Evolutionary conservation across 2,329 filamentous ascomycete species (phyloP), one percentile per base, ranked within the genome.

Genomic region (Penicillium rolfsii): DNA sequence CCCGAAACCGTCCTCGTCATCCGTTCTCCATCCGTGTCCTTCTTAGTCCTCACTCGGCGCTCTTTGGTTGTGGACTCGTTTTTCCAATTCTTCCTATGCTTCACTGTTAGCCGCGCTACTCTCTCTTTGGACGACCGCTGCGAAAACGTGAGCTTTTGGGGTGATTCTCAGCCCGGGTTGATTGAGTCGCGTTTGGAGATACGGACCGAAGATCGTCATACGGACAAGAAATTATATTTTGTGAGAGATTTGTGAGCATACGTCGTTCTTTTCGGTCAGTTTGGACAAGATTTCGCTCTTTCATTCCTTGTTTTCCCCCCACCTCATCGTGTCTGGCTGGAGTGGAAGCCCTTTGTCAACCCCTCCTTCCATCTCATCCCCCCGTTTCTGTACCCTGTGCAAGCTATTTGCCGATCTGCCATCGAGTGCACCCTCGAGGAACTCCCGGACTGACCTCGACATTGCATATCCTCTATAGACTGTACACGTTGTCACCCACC

Each of bases 1-100:
- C 73, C 73, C 70, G 67, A 26, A 35, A 7, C 41, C 74, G 65
- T 73, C 72, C 70, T 71, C 65, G 56, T 67, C 66, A 70, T 65
- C 67, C 59, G 19, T 67, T 59, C 60, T 26, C 40, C 26, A 30
- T 57, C 64, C 64, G 67, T 64, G 64, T 63, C 57, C 55, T 66
- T 64, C 65, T 61, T 61, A 65, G 60, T 62, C 53, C 60, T 60
- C 63, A 58, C 60, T 70, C 64, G 57, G 66, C 62, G 56, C 66
- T 62, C 59, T 58, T 67, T 63, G 52, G 55, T 60, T 60, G 58
- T 61, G 56, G 52, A 55, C 52, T 57, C 26, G 35, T 59, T 59
- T 58, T 36, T 53, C 28, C 36, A 4, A 35, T 43, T 43, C 26
- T 59, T 60, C 41, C 48, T 22, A 58, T 65, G 58, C 61, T 61